Base-by-base conservation (phyloP, 73 alveolate genomes). In the Paramecium biaurelia region DNA sequence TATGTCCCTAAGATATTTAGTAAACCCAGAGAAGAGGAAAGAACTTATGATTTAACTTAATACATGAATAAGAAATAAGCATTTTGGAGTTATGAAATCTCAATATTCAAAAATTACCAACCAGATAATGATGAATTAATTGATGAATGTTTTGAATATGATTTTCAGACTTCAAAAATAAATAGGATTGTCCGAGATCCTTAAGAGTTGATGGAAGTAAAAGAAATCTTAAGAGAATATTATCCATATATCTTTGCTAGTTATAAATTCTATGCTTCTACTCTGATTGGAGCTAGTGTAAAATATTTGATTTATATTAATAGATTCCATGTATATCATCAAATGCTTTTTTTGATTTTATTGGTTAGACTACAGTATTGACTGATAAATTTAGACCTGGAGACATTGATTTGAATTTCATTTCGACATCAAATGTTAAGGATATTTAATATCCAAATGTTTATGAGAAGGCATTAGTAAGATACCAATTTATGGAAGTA, bases 61-160 rank as follows among this genome's bases (percentile, higher is more conserved):
- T 79, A 38, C 34, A 89, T 58, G 88, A 67, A 38, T 41, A 89
- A 38, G 28, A 70, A 70, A 32, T 20, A 43, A 43, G 84, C 70
- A 57, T 24, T 30, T n/a, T 89, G 94, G 94, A 57, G 87, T 47
- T 70, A 42, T 20, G 94, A 82, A 32, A 94, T 84, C 24, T 95
- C 98, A 14, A 93, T 96, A 7, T 96, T 96, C 84, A 86, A 94
- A 57, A 94, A 93, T 38, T 95, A 94, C 82, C 63, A 85, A 84
- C 94, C 93, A 9, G 98, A 96, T 68, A 93, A 85, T 23, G 92
- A 89, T 7, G 96, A 89, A 32, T 23, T 95, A 24, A 85, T 95
- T 12, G 92, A 96, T 20, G 93, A 93, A 56, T 96, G 99, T 92
- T 96, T 96, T 84, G 99, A 96, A 35, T 58, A 85, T 35, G 99